Base-by-base conservation (phyloP, 2,329 filamentous ascomycete species). In the Trichoderma gracile region DNA sequence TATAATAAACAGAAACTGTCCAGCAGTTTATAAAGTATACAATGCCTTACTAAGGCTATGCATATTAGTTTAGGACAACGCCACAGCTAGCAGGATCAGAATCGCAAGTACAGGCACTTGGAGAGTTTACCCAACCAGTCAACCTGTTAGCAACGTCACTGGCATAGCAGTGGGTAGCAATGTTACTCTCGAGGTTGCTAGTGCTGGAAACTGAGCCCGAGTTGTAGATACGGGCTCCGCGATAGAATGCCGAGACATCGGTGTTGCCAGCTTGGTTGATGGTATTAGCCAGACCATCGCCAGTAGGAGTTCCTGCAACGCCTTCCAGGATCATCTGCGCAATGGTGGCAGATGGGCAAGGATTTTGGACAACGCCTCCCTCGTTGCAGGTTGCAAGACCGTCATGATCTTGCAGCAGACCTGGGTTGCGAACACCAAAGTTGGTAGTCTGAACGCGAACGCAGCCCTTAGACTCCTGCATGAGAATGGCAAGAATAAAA, bases 401-500 rank as follows among this genome's bases (percentile, higher is more conserved):
- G 57, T 77, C 71, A 67, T 78, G 76, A 43, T 69, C 70, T 64
- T 79, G 77, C 74, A 78, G 76, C 25, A 79, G 73, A 52, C 79
- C 79, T 0, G 79, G 79, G 71, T 81, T 81, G 65, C 66, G 66
- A 33, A 79, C 77, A n/a, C 76, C 76, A 67, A 77, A 74, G 71
- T 76, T 71, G 56, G 78, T 79, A 21, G 77, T 78, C 1, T 67
- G 69, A 25, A 75, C 78, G 25, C 79, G 78, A 21, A 80, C 78
- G 69, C 79, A 80, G 57, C 79, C 79, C 63, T 75, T 75, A 67
- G 75, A 78, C 68, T 81, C 79, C 67, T 81, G 79, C 72, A 81
- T 74, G 42, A 81, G 68, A 62, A 81, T 72, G 19, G 78, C 76
- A 17, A 81, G 71, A 67, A 81, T 79, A 64, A 79, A 78, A 53